Base-by-base conservation (phyloP, 75 land plant genomes). In the Picea glauca region DNA sequence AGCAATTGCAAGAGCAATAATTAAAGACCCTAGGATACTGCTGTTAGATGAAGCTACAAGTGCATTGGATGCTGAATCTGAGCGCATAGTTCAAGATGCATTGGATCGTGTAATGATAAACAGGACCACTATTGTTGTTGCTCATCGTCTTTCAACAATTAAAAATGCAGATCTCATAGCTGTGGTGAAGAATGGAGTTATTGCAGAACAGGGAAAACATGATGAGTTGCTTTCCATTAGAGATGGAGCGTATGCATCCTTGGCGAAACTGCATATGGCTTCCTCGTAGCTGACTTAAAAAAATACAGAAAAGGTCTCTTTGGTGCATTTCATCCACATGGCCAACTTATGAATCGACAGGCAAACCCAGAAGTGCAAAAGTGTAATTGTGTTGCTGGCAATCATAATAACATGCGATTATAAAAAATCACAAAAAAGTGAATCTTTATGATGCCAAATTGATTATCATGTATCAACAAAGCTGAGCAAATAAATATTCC, bases 1-100 rank as follows among this genome's bases (percentile, higher is more conserved):
- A n/a, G n/a, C 88, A 26, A 86, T 86, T 30, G 88, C 88, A 5
- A 54, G 88, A 56, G 82, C 88, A 40, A 76, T 86, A 12, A 30
- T 86, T 58, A 86, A 83, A 66, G 43, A 83, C 59, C 88, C 88
- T 6, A 80, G 58, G 58, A 82, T 86, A 6, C 77, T 86, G 58
- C 75, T 86, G 8, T 76, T 86, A 14, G 88, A 86, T 73, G 88
- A 86, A 76, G 88, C 88, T 3, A 86, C 88, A 0, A 83, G 86
- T 65, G 88, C 88, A 5, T 78, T 86, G 60, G 88, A 86, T 60
- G 83, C 86, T 14, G 85, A 86, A 21, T 86, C 88, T 13, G 88
- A 86, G 54, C 62, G 79, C 0, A 30, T 79, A 5, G 83, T 86
- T 12, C 88, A 86, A 63, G 83, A 86, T 12, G 88, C 88, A 3